These are phyloP conservation scores for Rhizophagus clarus DNA, from an alignment of 192 early-diverging fungal species.

Conservation along the genomic window DNA sequence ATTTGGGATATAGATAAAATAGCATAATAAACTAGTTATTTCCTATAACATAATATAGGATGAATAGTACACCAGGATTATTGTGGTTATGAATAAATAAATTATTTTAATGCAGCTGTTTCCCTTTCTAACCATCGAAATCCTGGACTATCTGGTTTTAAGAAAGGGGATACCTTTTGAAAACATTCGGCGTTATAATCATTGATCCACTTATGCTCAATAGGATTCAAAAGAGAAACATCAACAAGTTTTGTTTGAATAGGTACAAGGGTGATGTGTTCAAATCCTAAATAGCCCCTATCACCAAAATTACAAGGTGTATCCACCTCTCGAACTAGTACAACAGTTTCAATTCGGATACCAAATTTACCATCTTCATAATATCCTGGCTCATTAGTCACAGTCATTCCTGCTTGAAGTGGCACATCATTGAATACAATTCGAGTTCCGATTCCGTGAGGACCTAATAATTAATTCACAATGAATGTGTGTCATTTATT, in stretches of 20 bases:
- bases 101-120: constrained; percentile 66
- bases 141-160: constrained; percentile 66
- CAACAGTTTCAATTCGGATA: constrained; percentile 95
- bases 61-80: background rate
- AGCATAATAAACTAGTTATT: no score
- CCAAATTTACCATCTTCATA: constrained; percentile 97
- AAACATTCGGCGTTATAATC: constrained; percentile 76
- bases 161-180: constrained; percentile 77
- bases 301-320: constrained; percentile 86
- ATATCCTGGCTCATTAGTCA: constrained; percentile 97
- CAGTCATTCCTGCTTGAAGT: constrained; percentile 88
- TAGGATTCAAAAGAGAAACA: constrained; percentile 62
- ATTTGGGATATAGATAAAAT: no score
- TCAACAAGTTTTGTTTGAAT: constrained; percentile 87
- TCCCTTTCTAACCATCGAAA: constrained; percentile 86
- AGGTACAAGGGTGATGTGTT: constrained; percentile 88
- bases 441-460: constrained; percentile 90
- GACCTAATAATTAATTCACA: constrained; percentile 42
- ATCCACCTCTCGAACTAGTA: constrained; percentile 73
- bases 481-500: background rate
- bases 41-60: no score
- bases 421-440: constrained; percentile 72
- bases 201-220: constrained; percentile 88
- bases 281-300: constrained; percentile 83
- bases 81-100: background rate